Conservation (phyloP, 768 basidiomycete genomes). For the Collybiopsis luxurians region DNA sequence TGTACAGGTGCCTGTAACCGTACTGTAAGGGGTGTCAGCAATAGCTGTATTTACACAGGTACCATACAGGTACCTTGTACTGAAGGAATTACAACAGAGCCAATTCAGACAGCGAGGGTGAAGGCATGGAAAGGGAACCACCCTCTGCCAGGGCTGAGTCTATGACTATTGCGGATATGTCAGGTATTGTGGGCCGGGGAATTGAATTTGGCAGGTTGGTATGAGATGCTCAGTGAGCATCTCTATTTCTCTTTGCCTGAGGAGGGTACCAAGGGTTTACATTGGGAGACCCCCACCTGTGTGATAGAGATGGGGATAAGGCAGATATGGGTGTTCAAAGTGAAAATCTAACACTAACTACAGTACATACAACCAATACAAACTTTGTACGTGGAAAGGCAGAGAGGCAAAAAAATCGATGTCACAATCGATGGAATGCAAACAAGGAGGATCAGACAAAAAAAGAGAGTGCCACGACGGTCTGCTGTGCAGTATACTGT, state of each 20-base stretch:
- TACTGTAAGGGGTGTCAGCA: constrained; percentile 22
- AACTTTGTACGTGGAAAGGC: too few relatives aligned
- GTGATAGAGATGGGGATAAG: too few relatives aligned
- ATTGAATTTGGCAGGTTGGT: constrained; percentile 5
- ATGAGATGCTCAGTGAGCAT: neutral
- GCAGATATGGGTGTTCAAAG: neutral
- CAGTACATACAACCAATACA: too few relatives aligned
- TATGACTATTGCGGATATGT: constrained; percentile 30
- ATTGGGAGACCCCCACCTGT: constrained; percentile 41
- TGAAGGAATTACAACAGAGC: constrained; percentile 23
- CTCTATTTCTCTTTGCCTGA: constrained; percentile 21
- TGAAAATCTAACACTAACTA: too few relatives aligned
- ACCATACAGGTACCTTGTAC: constrained; percentile 18
- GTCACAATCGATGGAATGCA: too few relatives aligned
- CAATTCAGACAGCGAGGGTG: constrained; percentile 24
- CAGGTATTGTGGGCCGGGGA: constrained; percentile 16
- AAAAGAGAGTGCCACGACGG: neutral
- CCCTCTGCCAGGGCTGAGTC: constrained; percentile 43
- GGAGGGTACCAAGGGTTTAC: constrained; percentile 28
- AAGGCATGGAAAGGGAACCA: constrained; percentile 30
- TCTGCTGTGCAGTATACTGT: neutral
- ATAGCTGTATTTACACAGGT: neutral
- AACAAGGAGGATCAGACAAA: too few relatives aligned
- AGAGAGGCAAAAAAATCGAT: too few relatives aligned
- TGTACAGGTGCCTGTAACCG: neutral